Evolutionary conservation across 768 basidiomycete species (phyloP).

Genomic region (Royoungia palumana): DNA sequence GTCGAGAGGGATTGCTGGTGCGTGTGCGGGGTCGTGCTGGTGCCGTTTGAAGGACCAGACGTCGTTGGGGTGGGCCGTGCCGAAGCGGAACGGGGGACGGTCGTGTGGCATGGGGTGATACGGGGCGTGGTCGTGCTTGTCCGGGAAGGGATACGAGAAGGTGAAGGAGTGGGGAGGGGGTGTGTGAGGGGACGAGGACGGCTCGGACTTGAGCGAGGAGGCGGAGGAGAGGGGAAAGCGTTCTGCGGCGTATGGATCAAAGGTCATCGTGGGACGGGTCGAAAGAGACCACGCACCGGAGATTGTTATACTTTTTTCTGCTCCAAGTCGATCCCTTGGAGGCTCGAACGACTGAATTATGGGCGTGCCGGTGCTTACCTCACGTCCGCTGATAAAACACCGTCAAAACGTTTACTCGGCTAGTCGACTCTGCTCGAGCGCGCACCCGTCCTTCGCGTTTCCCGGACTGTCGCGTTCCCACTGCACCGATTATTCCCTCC

Average conservation of each 20-base stretch:
- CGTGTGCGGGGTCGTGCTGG: slow-evolving; percentile 6
- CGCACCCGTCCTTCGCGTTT: not conserved
- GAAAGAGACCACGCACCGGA: not conserved
- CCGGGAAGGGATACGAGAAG: slow-evolving; percentile 17
- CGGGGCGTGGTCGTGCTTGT: not conserved
- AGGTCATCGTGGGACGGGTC: slow-evolving; percentile 15
- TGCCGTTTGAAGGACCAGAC: slow-evolving; percentile 23
- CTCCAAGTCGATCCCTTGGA: no score
- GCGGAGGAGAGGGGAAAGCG: slow-evolving; percentile 4
- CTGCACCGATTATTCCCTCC: not conserved
- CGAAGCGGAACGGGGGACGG: slow-evolving; percentile 23
- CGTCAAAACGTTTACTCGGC: not conserved
- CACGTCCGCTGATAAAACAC: slow-evolving; percentile 9
- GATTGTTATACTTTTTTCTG: not conserved
- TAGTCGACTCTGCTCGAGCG: no score
- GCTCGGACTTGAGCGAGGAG: slow-evolving; percentile 29
- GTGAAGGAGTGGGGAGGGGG: slow-evolving; percentile 23
- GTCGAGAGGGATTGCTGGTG: slow-evolving; percentile 20
- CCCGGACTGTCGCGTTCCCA: not conserved
- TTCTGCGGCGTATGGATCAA: slow-evolving; percentile 14
- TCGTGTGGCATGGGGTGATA: not conserved
- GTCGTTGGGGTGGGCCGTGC: slow-evolving; percentile 24
- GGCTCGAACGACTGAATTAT: no score
- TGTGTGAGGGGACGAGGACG: slow-evolving; percentile 20
- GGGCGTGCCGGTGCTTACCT: slow-evolving; percentile 13